Conservation (phyloP, 73 alveolate species). For the Stentor roeselii region DNA sequence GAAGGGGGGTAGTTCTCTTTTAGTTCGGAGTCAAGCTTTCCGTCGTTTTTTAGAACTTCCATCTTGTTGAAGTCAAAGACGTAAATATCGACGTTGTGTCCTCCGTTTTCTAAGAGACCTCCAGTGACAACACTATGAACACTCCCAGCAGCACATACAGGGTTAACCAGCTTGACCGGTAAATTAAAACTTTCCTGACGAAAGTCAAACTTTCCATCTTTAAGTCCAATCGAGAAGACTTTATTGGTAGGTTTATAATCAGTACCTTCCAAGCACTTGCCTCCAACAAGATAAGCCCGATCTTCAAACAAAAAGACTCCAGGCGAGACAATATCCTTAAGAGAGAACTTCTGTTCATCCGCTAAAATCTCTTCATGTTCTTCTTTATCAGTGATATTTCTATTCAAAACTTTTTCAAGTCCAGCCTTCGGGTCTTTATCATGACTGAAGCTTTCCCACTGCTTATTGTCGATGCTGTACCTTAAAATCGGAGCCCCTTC, state of each 20-base stretch:
- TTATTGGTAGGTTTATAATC: not conserved
- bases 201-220: not conserved
- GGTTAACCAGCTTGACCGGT: slow-evolving; percentile 11
- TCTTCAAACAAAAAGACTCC: not conserved
- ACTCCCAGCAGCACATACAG: slow-evolving; percentile 20
- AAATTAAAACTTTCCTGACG: not conserved
- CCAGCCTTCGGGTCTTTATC: not conserved
- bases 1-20: not conserved
- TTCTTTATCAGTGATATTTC: not conserved
- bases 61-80: not conserved
- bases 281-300: not conserved
- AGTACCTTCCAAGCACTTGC: not conserved
- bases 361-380: not conserved
- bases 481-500: slow-evolving; percentile 5
- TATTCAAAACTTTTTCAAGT: not conserved
- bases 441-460: not conserved
- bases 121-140: not conserved
- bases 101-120: not conserved
- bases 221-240: not conserved
- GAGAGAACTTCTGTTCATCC: not conserved
- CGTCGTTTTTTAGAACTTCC: not conserved
- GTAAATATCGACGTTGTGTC: not conserved
- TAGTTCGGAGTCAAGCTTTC: not conserved
- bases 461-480: not conserved
- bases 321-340: not conserved